phyloP scores from a whole-genome alignment of 306 rosid genomes.

The Prunus fruticosa region DNA sequence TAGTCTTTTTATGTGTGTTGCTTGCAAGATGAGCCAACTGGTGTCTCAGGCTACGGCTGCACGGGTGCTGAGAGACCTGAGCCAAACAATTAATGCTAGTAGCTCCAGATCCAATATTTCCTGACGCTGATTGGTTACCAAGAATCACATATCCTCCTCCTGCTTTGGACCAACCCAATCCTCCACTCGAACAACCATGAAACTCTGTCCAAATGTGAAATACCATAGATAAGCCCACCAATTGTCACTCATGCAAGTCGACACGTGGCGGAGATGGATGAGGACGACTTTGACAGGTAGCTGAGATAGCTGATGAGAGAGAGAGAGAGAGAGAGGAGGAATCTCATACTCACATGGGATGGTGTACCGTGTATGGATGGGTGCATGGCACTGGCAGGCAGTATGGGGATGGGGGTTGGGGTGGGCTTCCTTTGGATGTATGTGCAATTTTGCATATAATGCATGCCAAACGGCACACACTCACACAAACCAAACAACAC shows the following conservation, averaged over 20 bases:
- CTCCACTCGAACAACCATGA: background rate
- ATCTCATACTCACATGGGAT: constrained; percentile 13
- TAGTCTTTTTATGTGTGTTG: constrained; percentile 4
- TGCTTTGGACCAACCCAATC: background rate
- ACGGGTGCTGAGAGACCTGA: constrained; percentile 30
- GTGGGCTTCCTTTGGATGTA: background rate
- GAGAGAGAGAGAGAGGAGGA: background rate
- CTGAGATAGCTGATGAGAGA: background rate
- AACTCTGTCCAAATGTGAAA: background rate
- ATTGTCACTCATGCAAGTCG: constrained; percentile 5
- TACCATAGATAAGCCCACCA: background rate
- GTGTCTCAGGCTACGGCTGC: constrained; percentile 25
- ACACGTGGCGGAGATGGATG: constrained; percentile 15
- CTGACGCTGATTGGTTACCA: constrained; percentile 16
- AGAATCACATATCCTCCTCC: background rate
- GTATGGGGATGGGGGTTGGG: background rate
- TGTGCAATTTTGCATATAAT: background rate
- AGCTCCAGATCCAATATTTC: constrained; percentile 39
- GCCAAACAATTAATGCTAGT: constrained; percentile 28
- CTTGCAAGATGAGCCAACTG: constrained; percentile 27
- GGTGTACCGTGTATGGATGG: constrained; percentile 2
- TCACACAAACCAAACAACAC: background rate
- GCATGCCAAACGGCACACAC: constrained; percentile 2
- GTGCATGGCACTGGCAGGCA: background rate
- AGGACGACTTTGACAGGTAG: constrained; percentile 11